Conservation (phyloP, 208 protist genomes). For the Endotrypanum monterogeii region DNA sequence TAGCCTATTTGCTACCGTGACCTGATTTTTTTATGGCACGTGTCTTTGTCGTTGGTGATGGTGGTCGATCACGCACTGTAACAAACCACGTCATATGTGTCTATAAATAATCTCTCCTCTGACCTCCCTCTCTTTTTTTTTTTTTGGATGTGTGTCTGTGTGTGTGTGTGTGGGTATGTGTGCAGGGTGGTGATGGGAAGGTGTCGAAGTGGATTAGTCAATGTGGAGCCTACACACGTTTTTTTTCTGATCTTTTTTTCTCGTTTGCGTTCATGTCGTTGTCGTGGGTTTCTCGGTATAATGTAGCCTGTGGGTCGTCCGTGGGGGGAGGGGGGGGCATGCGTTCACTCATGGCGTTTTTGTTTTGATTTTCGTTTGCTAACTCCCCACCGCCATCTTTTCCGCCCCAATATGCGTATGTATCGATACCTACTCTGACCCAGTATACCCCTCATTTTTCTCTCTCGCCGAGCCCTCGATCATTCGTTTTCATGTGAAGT, state of each 20-base stretch:
- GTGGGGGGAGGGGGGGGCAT: too few species aligned
- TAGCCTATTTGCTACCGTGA: background rate
- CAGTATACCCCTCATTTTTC: background rate
- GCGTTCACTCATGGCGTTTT: background rate
- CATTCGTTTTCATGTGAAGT: background rate
- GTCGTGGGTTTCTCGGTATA: background rate
- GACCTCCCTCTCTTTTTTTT: background rate
- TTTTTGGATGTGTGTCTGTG: background rate
- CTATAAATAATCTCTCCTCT: background rate
- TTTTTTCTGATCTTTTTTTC: background rate
- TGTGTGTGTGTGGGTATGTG: slow-evolving; percentile 2
- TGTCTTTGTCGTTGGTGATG: background rate
- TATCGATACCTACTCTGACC: background rate
- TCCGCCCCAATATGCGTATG: background rate
- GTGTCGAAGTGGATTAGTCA: too few species aligned
- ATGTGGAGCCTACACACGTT: background rate
- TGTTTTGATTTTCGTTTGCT: background rate
- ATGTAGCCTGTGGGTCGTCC: too few species aligned
- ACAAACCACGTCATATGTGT: slow-evolving; percentile 6
- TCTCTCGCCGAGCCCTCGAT: background rate
- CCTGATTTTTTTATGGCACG: background rate
- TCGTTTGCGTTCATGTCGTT: background rate
- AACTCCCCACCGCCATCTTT: background rate
- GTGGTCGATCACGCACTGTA: background rate
- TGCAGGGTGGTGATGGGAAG: too few species aligned